Evolutionary conservation across 768 basidiomycete genomes (phyloP), one percentile per base, ranked within the genome.

Genomic region (Macrolepiota dolichaula): DNA sequence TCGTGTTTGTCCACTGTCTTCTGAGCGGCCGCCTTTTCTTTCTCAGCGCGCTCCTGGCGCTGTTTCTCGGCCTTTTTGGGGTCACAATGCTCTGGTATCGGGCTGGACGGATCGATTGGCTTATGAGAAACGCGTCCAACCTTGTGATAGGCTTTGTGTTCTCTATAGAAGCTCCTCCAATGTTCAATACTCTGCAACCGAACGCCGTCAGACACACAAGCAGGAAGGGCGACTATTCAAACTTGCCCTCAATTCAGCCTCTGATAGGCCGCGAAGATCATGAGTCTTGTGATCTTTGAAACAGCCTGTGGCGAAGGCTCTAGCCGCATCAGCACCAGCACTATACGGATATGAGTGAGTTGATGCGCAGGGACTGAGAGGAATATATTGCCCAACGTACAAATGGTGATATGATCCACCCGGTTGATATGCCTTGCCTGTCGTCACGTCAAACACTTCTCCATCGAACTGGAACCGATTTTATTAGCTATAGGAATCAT

Each of bases 251-350:
- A 89, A 71, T 74, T 98, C 92, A 62, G 76, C 72, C 55, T 88
- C 85, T 37, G 79, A 80, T 66, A 98, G 73, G 15, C 90, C 96
- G 63, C 96, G 87, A 63, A 89, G 77, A 76, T 98, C 96, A 75
- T 97, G 90, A 40, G 95, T 98, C 49, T 86, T 84, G 74, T 98
- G 96, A 3, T 85, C 85, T 67, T 86, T 81, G 79, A 98, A 97
- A 72, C 96, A 98, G 10, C 95, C 95, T 2, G 96, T 98, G 49
- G 84, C 92, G 73, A 94, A 98, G 0, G 95, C 90, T 66, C 96
- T 80, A 27, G 92, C 91, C n/a, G 92, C 94, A 72, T 98, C 95
- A 55, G 82, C 74, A 12, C 96, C 95, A 64, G 92, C 87, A 74
- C 91, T 81, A 67, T 63, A 59, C 52, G 49, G 49, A 63, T 63